Evolutionary conservation across 345 rosid species (phyloP).

Genomic region (Arabidopsis thaliana): TAIR10.1 NC_003071.7:201501-202000

Average conservation of each 20-base stretch:
- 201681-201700: conserved; percentile 85
- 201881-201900: conserved; percentile 93
- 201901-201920: conserved; percentile 94
- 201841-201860: conserved; percentile 97
- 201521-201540: not conserved
- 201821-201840: conserved; percentile 88
- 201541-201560: no score
- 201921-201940: conserved; percentile 97
- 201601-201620: conserved; percentile 93
- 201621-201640: conserved; percentile 96
- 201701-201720: conserved; percentile 99
- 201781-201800: conserved; percentile 86
- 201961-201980: conserved; percentile 97
- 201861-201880: conserved; percentile 89
- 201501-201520: conserved; percentile 17
- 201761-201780: conserved; percentile 96
- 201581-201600: conserved; percentile 41
- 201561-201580: not conserved
- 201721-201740: conserved; percentile 94
- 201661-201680: conserved; percentile 90
- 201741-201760: conserved; percentile 91
- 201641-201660: conserved; percentile 96
- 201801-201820: conserved; percentile 91
- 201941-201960: conserved; percentile 91
- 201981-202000: conserved; percentile 91